Evolutionary conservation across 1,284 basidiomycete species (phyloP).

Genomic region (Trichosporon sp.): DNA sequence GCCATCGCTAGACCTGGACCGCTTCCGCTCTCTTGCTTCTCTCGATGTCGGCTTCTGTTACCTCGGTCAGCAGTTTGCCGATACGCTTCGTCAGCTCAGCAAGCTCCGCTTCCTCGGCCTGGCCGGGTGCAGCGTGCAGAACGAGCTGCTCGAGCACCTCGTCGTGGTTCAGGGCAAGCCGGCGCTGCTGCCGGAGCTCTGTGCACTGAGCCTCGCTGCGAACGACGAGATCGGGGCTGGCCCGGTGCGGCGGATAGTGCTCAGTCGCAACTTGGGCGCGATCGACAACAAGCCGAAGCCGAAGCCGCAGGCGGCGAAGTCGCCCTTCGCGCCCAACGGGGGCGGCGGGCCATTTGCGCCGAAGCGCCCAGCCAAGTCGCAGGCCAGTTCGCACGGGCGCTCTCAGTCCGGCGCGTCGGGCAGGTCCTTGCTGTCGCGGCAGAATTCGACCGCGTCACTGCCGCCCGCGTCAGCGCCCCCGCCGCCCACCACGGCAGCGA

Average conservation of each 20-base stretch:
- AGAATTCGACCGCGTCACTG: not conserved
- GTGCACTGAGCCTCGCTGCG: conserved; percentile 29
- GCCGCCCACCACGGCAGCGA: not conserved
- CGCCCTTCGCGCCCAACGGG: not conserved
- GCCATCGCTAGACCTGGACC: not conserved
- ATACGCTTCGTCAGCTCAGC: conserved; percentile 11
- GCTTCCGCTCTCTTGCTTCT: conserved; percentile 13
- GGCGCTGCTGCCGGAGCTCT: conserved; percentile 30
- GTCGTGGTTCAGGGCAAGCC: conserved; percentile 14
- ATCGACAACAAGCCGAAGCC: conserved; percentile 7
- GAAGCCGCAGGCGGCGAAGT: not conserved
- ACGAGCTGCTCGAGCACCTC: conserved; percentile 29
- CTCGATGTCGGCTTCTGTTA: conserved; percentile 29
- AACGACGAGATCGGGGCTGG: conserved; percentile 24
- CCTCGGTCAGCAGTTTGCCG: conserved; percentile 12
- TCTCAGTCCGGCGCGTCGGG: not conserved
- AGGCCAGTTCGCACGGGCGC: not conserved
- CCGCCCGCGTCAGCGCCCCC: not conserved
- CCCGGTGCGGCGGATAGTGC: conserved; percentile 23
- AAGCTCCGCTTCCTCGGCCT: conserved; percentile 33
- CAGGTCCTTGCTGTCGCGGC: not conserved
- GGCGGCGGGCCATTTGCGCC: not conserved
- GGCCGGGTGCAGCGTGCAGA: conserved; percentile 22
- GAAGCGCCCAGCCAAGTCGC: not conserved
- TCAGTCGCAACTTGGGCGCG: conserved; percentile 12